Evolutionary conservation across 2,329 filamentous ascomycete genomes (phyloP), one percentile per base, ranked within the genome.

Genomic region (Aspergillus sp.): DNA sequence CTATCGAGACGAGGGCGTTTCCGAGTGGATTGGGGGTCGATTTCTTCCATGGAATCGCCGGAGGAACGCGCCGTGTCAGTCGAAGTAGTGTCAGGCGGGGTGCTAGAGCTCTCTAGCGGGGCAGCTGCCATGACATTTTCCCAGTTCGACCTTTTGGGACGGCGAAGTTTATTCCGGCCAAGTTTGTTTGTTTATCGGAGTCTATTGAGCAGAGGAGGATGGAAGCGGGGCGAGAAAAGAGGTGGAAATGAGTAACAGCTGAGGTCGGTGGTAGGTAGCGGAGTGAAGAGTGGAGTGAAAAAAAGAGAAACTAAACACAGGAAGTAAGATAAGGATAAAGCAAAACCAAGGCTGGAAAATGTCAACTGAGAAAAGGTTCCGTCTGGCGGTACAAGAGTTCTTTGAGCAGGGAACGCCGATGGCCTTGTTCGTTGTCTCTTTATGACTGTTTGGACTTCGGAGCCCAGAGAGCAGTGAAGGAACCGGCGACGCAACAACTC

Each of bases 1-100:
- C 75, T 77, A 64, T 79, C 77, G 56, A 79, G 74, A 67, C 77
- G 77, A 61, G 77, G 78, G 59, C 78, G 77, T 72, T 80, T 80
- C 62, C 77, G 73, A 51, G 73, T 76, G 44, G 68, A 68, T 59
- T 75, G 70, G 33, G 71, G 65, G 55, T 72, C 66, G 56, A 62
- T 62, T 61, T 77, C 75, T 71, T 77, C 75, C 75, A 77, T 77
- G 62, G 65, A 66, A 65, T 73, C 70, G 62, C 66, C 63, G 56
- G 67, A 55, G 49, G 64, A 58, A 68, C 66, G 66, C 57, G 67
- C 64, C 51, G 69, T 64, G 55, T 73, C 68, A 60, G 61, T 66
- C 61, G 68, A 63, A 60, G 64, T 60, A 65, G 70, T 62, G 67
- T 66, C 66, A 68, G 73, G 73, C 68, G 73, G 72, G 70, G 72